phyloP scores from a whole-genome alignment of 2,329 filamentous ascomycete species.

The Alternaria metachromatica region DNA sequence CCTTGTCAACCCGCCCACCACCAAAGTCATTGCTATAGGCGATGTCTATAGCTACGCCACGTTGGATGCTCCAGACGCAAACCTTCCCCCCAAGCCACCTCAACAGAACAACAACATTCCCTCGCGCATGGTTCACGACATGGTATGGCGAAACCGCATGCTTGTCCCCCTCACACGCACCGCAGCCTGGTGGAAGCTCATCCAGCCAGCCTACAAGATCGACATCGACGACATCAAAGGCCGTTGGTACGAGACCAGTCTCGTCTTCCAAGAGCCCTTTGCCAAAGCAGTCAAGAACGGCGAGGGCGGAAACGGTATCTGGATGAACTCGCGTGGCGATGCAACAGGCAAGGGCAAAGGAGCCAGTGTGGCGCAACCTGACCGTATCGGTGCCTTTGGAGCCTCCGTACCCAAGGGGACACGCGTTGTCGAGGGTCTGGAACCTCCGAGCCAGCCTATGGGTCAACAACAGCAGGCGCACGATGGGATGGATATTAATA shows the following conservation, averaged over 20 bases:
- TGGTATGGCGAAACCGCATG: slow-evolving; percentile 55
- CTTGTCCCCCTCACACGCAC: slow-evolving; percentile 49
- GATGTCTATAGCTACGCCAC: slow-evolving; percentile 60
- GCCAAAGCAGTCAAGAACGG: slow-evolving; percentile 46
- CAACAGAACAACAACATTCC: slow-evolving; percentile 56
- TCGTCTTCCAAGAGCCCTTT: slow-evolving; percentile 52
- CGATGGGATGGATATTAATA: slow-evolving; percentile 20
- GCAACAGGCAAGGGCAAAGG: slow-evolving; percentile 33
- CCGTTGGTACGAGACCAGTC: slow-evolving; percentile 65
- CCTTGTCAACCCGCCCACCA: slow-evolving; percentile 23
- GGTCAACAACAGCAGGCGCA: slow-evolving; percentile 15
- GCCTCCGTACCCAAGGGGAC: slow-evolving; percentile 48
- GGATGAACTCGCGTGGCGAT: slow-evolving; percentile 58
- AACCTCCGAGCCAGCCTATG: slow-evolving; percentile 23
- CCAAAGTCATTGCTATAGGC: slow-evolving; percentile 53
- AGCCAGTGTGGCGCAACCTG: slow-evolving; percentile 37
- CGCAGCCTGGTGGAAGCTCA: slow-evolving; percentile 54
- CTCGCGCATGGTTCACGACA: slow-evolving; percentile 59
- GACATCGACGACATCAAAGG: slow-evolving; percentile 61
- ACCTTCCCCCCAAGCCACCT: slow-evolving; percentile 45
- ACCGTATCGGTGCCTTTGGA: slow-evolving; percentile 53
- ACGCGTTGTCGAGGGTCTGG: slow-evolving; percentile 50
- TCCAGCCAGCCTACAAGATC: slow-evolving; percentile 40
- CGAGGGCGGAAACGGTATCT: slow-evolving; percentile 52
- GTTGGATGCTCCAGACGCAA: slow-evolving; percentile 29